phyloP scores from a whole-genome alignment of 352 stramenopile genomes.

The Phytopythium boreale region DNA sequence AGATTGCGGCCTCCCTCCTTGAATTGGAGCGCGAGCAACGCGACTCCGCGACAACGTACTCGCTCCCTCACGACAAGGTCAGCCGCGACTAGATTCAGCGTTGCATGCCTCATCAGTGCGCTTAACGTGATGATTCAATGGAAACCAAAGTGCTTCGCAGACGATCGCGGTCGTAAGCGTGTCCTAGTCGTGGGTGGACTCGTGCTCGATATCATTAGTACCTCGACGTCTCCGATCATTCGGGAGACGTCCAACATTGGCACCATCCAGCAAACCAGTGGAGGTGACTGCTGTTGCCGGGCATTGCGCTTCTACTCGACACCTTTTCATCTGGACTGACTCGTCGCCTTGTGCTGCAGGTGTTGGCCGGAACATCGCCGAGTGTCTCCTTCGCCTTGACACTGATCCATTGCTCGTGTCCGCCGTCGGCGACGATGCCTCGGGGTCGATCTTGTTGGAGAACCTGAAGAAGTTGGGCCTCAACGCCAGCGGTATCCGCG shows the following conservation, averaged over 20 bases:
- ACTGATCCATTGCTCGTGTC: conserved; percentile 75
- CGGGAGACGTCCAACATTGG: conserved; percentile 87
- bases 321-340: not conserved
- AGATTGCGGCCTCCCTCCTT: conserved; percentile 70
- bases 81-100: conserved; percentile 7
- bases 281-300: conserved; percentile 31
- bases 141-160: conserved; percentile 4
- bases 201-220: conserved; percentile 86
- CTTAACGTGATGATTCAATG: conserved; percentile 9
- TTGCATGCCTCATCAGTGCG: conserved; percentile 6
- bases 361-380: conserved; percentile 92
- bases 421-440: conserved; percentile 70
- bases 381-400: conserved; percentile 77
- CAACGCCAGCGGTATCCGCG: conserved; percentile 50
- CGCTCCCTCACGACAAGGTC: conserved; percentile 47
- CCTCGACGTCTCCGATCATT: conserved; percentile 61
- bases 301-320: not conserved
- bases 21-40: conserved; percentile 41
- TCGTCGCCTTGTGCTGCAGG: conserved; percentile 31
- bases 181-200: conserved; percentile 87
- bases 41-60: conserved; percentile 25
- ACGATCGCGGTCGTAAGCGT: conserved; percentile 12
- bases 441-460: conserved; percentile 68
- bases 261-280: conserved; percentile 75
- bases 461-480: conserved; percentile 62